Base-by-base conservation (phyloP, 169 alveolate genomes). In the Plasmodium billcollinsi region DNA sequence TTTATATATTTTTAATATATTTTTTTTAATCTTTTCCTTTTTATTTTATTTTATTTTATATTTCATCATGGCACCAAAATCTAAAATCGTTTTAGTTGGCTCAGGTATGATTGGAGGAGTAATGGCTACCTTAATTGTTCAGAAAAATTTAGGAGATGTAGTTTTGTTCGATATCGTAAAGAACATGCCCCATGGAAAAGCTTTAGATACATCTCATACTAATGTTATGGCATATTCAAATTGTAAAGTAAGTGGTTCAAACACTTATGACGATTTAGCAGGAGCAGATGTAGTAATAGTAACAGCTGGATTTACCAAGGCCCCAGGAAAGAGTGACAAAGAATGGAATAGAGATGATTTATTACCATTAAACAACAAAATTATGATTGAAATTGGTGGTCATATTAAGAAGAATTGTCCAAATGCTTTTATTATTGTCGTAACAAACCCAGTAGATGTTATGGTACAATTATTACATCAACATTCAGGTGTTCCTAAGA, bases 381-480 rank as follows among this genome's bases (percentile, higher is more conserved):
- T 96, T 73, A 89, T 95, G 76, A 83, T 92, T 70, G 93, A 95
- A 9, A 93, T 96, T 26, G 97, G 95, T 58, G 98, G 96, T 89
- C 95, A 96, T 74, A 92, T 95, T 70, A 93, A 93, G 63, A 95
- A 95, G 24, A 73, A 89, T 63, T 94, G 97, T 7, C 98, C 98
- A 3, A 74, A 95, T 66, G 97, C 97, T 39, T 94, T 96, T 73
- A 96, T 96, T 33, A 93, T 96, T 0, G 94, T 95, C 71, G 95
- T 96, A 58, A 95, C 98, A 4, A 96, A 96, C 88, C 98, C 98
- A 14, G 90, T 96, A 52, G 98, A 96, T 74, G 97, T 95, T 12
- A 93, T 96, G 97, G 95, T 93, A 26, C 91, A 94, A 49, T 74
- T 95, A 71, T 80, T 94, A 49, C 73, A 69, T 62, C 92, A 96